Evolutionary conservation across 345 rosid genomes (phyloP), one percentile per base, ranked within the genome.

Genomic region (Citrus maxima): DNA sequence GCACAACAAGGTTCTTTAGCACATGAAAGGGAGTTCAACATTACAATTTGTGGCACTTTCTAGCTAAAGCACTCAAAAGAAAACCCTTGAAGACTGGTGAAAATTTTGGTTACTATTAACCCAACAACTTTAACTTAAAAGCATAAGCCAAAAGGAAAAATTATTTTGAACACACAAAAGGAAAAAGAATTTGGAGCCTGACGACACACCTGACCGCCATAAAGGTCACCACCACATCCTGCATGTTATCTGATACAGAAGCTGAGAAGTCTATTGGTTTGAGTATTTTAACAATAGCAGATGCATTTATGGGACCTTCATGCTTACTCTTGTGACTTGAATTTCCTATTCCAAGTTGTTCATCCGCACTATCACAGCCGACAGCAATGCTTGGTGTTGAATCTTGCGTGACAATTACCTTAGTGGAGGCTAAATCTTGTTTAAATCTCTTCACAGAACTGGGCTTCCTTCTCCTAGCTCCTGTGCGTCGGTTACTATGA

Each of bases 381-480:
- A 83, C 79, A 67, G 86, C 67, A 32, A 90, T 6, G 76, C 84
- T 80, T 35, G 81, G 83, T n/a, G 85, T 78, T 75, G 84, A 72
- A 75, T 85, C 82, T 68, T 86, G 89, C 22, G 77, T 75, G 42
- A 74, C 68, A 74, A 72, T 54, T 35, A 81, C 60, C 67, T 83
- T 87, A 77, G 79, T 75, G 1, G 88, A 69, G 66, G 72, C 80
- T 63, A 63, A 74, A 59, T 97, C 98, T 82, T 92, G 94, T 80
- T 85, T 90, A 81, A 94, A 97, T 86, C 98, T 93, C 92, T 90
- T 97, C 79, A 97, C 99, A 70, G 96, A 90, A 61, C 98, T 91
- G 80, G 97, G 88, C 86, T 97, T 97, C 81, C 99, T 91, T 82
- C 97, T 87, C 85, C 85, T 93, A 49, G 99, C 88, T 79, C 99